Evolutionary conservation across 768 basidiomycete genomes (phyloP).

Genomic region (Podaxis rugospora): DNA sequence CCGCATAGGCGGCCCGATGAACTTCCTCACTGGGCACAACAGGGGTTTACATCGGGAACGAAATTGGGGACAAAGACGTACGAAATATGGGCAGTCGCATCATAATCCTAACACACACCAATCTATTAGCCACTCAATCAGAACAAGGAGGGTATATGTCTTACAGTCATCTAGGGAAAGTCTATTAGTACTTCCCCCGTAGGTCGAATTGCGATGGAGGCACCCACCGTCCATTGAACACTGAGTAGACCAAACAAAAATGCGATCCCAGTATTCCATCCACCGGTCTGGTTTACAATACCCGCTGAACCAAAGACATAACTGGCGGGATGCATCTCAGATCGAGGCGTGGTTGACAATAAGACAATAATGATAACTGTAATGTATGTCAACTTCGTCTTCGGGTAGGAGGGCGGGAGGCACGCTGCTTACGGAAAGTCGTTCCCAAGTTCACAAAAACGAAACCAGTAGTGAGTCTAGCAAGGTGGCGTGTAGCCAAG

Average conservation of each 20-base stretch:
- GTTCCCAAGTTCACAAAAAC: constrained; percentile 88
- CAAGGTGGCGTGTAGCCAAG: constrained; percentile 70
- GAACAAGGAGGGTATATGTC: not conserved
- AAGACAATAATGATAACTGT: constrained; percentile 82
- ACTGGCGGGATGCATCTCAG: constrained; percentile 74
- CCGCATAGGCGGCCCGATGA: constrained; percentile 72
- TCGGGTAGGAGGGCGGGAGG: not conserved
- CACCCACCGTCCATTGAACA: constrained; percentile 81
- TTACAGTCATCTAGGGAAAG: constrained; percentile 14
- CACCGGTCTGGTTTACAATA: constrained; percentile 77
- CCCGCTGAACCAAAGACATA: constrained; percentile 79
- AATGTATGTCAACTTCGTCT: constrained; percentile 8
- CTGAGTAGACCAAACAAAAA: constrained; percentile 83
- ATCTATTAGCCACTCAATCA: not conserved
- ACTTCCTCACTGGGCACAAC: constrained; percentile 64
- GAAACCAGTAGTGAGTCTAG: constrained; percentile 67
- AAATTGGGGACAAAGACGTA: constrained; percentile 30
- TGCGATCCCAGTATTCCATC: constrained; percentile 73
- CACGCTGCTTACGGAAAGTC: constrained; percentile 47
- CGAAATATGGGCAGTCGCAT: constrained; percentile 81
- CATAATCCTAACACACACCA: constrained; percentile 52
- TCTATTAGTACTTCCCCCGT: not conserved
- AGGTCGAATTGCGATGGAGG: not conserved
- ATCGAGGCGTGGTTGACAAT: constrained; percentile 64
- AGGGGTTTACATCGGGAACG: constrained; percentile 8